These are phyloP conservation scores for Rubia yunnanensis DNA, from an alignment of 257 asterid genomes.

Conservation along the genomic window DNA sequence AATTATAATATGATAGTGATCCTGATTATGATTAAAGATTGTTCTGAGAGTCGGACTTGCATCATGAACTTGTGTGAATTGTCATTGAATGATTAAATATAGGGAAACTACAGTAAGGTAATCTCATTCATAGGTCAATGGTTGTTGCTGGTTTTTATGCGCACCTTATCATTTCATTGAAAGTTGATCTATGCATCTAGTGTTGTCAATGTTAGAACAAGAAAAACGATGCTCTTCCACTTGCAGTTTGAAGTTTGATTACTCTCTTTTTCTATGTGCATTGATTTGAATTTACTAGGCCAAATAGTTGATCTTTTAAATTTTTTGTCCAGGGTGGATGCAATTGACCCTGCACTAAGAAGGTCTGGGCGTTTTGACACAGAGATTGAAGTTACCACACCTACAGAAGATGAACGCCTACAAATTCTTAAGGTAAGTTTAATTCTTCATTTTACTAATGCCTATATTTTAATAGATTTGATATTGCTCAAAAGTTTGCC, in stretches of 20 bases:
- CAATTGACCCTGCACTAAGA: slow-evolving; percentile 89
- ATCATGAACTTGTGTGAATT: neutral
- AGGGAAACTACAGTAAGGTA: neutral
- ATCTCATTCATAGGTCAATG: neutral
- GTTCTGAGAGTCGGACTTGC: neutral
- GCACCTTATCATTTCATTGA: neutral
- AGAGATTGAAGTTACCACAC: slow-evolving; percentile 89
- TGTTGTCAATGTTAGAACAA: neutral
- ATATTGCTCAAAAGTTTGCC: neutral
- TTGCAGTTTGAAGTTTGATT: neutral
- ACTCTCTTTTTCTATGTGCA: neutral
- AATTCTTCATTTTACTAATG: neutral
- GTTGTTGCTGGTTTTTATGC: neutral
- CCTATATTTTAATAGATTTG: neutral
- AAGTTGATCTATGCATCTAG: neutral
- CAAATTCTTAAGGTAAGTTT: slow-evolving; percentile 56
- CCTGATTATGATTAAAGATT: neutral
- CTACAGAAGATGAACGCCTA: slow-evolving; percentile 73
- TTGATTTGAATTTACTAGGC: neutral
- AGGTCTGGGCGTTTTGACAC: slow-evolving; percentile 93
- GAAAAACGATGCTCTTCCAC: neutral
- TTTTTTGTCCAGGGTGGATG: slow-evolving; percentile 53
- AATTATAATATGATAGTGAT: neutral
- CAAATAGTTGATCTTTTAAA: neutral
- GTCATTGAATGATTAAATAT: neutral